phyloP scores from a whole-genome alignment of 768 basidiomycete genomes.

The Boletellus sp. region DNA sequence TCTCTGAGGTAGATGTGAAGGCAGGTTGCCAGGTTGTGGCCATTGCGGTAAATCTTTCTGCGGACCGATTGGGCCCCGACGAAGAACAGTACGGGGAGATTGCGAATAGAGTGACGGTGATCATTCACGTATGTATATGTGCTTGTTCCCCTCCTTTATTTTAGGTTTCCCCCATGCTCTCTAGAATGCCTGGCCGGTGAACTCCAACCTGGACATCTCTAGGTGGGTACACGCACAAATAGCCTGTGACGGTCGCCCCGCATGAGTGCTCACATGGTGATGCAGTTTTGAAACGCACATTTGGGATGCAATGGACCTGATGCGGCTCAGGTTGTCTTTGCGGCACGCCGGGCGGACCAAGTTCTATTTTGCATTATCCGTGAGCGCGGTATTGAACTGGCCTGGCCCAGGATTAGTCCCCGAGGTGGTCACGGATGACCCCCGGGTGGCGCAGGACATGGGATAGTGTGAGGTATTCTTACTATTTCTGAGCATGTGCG shows the following conservation, averaged over 20 bases:
- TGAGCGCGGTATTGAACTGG: conserved; percentile 34
- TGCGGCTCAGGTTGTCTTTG: conserved; percentile 45
- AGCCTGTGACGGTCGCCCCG: background rate
- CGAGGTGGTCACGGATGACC: conserved; percentile 23
- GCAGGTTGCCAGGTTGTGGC: conserved; percentile 32
- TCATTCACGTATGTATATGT: conserved; percentile 40
- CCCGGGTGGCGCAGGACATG: conserved; percentile 31
- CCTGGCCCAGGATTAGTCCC: conserved; percentile 16
- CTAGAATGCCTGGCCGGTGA: conserved; percentile 57
- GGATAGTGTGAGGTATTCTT: conserved; percentile 30
- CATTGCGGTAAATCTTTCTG: conserved; percentile 42
- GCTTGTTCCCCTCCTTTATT: background rate
- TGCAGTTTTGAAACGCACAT: conserved; percentile 44
- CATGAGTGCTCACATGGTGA: background rate
- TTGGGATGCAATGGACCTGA: conserved; percentile 46
- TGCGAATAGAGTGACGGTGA: conserved; percentile 34
- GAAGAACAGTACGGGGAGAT: conserved; percentile 36
- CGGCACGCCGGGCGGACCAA: conserved; percentile 28
- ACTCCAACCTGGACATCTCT: conserved; percentile 43
- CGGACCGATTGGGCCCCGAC: conserved; percentile 38
- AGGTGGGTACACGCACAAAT: conserved; percentile 12
- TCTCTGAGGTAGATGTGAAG: conserved; percentile 15
- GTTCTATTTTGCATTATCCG: conserved; percentile 53
- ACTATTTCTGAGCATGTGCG: background rate
- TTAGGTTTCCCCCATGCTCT: background rate